Evolutionary conservation across 2,329 filamentous ascomycete species (phyloP).

Genomic region (Trichophyton verrucosum): DNA sequence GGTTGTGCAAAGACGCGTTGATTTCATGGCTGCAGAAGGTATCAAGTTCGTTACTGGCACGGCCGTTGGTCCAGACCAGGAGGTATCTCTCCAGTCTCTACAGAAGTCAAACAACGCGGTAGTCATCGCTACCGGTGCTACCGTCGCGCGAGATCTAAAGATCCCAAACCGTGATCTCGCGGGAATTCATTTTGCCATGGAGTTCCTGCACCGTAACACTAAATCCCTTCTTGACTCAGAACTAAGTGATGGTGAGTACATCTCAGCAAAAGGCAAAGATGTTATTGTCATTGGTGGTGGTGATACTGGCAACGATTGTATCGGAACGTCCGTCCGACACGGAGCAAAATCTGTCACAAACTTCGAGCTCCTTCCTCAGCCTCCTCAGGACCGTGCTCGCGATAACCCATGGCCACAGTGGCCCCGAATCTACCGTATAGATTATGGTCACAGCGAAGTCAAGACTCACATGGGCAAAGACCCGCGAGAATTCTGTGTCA

Average conservation of each 20-base stretch:
- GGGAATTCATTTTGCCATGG: conserved; percentile 92
- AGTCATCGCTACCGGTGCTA: conserved; percentile 82
- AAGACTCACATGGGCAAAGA: conserved; percentile 94
- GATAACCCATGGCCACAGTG: conserved; percentile 99
- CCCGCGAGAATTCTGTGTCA: conserved; percentile 93
- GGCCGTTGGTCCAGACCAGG: conserved; percentile 61
- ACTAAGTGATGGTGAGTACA: conserved; percentile 70
- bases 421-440: conserved; percentile 95
- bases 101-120: conserved; percentile 68
- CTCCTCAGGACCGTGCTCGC: conserved; percentile 73
- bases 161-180: conserved; percentile 79
- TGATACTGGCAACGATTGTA: conserved; percentile 96
- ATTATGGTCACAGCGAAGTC: conserved; percentile 93
- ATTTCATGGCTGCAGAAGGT: conserved; percentile 87
- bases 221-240: conserved; percentile 92
- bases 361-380: conserved; percentile 90
- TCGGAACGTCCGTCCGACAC: conserved; percentile 89
- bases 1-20: conserved; percentile 85
- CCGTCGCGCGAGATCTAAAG: conserved; percentile 81
- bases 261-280: conserved; percentile 89
- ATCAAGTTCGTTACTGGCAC: conserved; percentile 69
- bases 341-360: conserved; percentile 93
- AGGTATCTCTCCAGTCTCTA: conserved; percentile 56
- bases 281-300: conserved; percentile 95
- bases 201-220: conserved; percentile 94